Evolutionary conservation across 2,329 filamentous ascomycete species (phyloP).

Genomic region (Hymenoscyphus linearis): DNA sequence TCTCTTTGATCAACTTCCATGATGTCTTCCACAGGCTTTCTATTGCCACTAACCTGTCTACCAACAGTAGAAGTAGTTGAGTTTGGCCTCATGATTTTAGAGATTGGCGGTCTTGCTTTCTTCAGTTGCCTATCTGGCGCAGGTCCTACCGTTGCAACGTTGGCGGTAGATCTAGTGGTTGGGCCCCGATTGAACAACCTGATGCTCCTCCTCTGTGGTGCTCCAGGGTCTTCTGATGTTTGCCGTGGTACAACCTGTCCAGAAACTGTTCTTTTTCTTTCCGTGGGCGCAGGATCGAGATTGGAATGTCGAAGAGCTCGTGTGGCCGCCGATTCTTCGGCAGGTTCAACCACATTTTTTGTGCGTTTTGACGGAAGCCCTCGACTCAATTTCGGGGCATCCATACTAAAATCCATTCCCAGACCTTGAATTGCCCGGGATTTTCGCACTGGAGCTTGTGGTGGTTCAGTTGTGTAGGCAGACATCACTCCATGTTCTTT

Average conservation of each 20-base stretch:
- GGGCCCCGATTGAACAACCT: conserved; percentile 66
- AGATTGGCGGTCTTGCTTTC: conserved; percentile 72
- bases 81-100: conserved; percentile 59
- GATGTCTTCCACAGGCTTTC: conserved; percentile 67
- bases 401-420: conserved; percentile 32
- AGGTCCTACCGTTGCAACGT: conserved; percentile 51
- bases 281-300: conserved; percentile 37
- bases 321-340: conserved; percentile 27
- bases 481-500: conserved; percentile 26
- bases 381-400: conserved; percentile 33
- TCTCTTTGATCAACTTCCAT: conserved; percentile 69
- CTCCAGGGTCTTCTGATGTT: conserved; percentile 55
- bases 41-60: conserved; percentile 83
- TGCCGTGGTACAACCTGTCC: conserved; percentile 61
- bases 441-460: conserved; percentile 41
- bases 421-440: conserved; percentile 28
- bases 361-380: conserved; percentile 29
- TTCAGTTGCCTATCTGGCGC: conserved; percentile 70
- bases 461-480: conserved; percentile 37
- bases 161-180: conserved; percentile 36
- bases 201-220: conserved; percentile 64
- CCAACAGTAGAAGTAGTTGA: conserved; percentile 68
- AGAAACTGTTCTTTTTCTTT: conserved; percentile 88
- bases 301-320: conserved; percentile 23
- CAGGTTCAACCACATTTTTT: conserved; percentile 28